Evolutionary conservation across 352 stramenopile genomes (phyloP).

Genomic region (Blastocystis sp.): DNA sequence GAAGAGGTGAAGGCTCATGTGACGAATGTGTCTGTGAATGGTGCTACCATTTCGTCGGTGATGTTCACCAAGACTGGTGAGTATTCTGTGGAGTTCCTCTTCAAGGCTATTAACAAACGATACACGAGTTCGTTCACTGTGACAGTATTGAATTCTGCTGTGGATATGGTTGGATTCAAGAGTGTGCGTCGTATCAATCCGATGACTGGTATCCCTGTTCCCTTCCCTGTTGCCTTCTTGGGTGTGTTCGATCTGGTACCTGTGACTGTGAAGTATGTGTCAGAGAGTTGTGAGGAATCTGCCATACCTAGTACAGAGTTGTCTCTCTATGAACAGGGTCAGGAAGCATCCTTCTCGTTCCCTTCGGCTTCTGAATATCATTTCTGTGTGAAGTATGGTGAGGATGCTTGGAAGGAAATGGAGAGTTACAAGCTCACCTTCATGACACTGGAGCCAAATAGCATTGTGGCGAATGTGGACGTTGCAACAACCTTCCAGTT

Average conservation of each 20-base stretch:
- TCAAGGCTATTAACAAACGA: not conserved
- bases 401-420: conserved; percentile 19
- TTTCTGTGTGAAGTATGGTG: conserved; percentile 48
- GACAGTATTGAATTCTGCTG: not conserved
- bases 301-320: not conserved
- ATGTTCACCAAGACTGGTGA: conserved; percentile 12
- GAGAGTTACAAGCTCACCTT: conserved; percentile 4
- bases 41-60: not conserved
- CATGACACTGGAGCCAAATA: conserved; percentile 13
- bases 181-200: not conserved
- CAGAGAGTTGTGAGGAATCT: not conserved
- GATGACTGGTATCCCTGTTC: not conserved
- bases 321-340: not conserved
- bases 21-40: not conserved
- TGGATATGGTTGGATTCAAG: not conserved
- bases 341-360: conserved; percentile 32
- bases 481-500: not conserved
- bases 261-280: conserved; percentile 50
- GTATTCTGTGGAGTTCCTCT: conserved; percentile 7
- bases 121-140: not conserved
- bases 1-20: not conserved
- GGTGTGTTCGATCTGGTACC: conserved; percentile 37
- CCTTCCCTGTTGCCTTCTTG: not conserved
- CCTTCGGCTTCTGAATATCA: conserved; percentile 7
- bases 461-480: not conserved